Evolutionary conservation across 306 rosid genomes (phyloP).

Genomic region (Corylus heterophylla): DNA sequence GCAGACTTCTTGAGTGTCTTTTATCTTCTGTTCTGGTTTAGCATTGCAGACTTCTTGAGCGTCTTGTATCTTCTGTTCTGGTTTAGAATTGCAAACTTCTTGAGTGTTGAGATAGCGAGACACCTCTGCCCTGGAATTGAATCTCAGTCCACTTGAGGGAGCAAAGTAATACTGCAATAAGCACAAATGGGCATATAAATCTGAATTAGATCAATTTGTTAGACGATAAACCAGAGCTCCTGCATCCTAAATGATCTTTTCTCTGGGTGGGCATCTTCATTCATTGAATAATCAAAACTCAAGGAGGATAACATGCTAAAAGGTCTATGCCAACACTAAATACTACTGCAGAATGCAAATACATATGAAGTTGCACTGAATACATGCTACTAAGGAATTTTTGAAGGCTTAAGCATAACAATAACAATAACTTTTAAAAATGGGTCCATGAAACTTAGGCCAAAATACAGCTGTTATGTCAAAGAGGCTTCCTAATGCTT

Average conservation of each 20-base stretch:
- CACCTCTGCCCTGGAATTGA: slow-evolving; percentile 65
- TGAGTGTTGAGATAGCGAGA: slow-evolving; percentile 44
- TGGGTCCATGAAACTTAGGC: neutral
- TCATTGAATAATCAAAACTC: slow-evolving; percentile 2
- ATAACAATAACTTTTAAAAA: neutral
- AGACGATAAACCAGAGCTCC: slow-evolving; percentile 9
- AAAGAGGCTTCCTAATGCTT: neutral
- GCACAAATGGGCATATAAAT: slow-evolving; percentile 24
- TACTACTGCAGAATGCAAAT: slow-evolving; percentile 3
- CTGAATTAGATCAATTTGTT: slow-evolving; percentile 20
- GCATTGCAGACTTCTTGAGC: slow-evolving; percentile 7
- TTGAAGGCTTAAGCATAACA: slow-evolving; percentile 7
- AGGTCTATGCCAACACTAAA: slow-evolving; percentile 8
- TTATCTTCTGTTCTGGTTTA: slow-evolving; percentile 27
- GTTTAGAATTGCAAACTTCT: slow-evolving; percentile 13
- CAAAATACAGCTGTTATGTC: neutral
- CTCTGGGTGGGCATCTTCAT: neutral
- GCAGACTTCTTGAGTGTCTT: slow-evolving; percentile 22
- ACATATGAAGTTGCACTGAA: neutral
- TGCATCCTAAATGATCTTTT: neutral
- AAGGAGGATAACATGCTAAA: neutral
- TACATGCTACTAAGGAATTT: neutral
- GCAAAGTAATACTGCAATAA: slow-evolving; percentile 64
- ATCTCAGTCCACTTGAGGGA: slow-evolving; percentile 50
- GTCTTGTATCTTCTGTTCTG: slow-evolving; percentile 32